Evolutionary conservation across 2,329 filamentous ascomycete genomes (phyloP), one percentile per base, ranked within the genome.

Genomic region (Botrytis porri): DNA sequence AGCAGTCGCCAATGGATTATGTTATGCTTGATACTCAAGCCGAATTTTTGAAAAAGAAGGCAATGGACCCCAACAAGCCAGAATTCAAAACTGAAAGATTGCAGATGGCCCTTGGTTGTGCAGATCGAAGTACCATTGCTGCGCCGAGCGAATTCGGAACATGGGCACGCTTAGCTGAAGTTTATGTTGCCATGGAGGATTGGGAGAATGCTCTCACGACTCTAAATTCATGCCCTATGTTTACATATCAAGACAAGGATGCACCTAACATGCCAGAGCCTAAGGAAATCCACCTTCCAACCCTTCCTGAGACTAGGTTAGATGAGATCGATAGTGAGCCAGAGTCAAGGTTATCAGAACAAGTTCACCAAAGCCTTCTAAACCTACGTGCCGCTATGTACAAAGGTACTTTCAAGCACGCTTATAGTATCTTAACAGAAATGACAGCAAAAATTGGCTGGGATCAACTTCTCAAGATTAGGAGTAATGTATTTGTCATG

Each of bases 181-280:
- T 98, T 45, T 99, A 99, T 78, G 93, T 98, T 72, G 89, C 92
- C 67, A 89, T 97, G 83, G 96, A 99, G 81, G 93, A 97, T 80
- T 99, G 96, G 94, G 96, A 98, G 80, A 90, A 98, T 77, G 96
- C 96, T 0, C 87, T 99, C 37, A 90, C 97, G 8, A 98, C 96
- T 6, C 87, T 99, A 70, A 99, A 99, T 84, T 99, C 96, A 29
- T 99, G 96, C 82, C 96, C 96, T 14, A 99, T 99, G 96, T 99
- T 99, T 82, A 99, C 96, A 10, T 98, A 99, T 82, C 96, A 98
- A 83, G 96, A 99, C 83, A 98, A 98, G 82, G 96, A 99, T 81
- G 92, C 94, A 9, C 96, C 96, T 5, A 84, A 96, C 74, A 95
- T 98, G 92, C 96, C 96, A 1, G 94, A 97, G 80, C 95, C 96